A percentile compares a stretch with the other conserved stretches of the same genome.
phyloP scores from a whole-genome alignment of 495 filamentous ascomycete species.

The Penicillium cataractarum region DNA sequence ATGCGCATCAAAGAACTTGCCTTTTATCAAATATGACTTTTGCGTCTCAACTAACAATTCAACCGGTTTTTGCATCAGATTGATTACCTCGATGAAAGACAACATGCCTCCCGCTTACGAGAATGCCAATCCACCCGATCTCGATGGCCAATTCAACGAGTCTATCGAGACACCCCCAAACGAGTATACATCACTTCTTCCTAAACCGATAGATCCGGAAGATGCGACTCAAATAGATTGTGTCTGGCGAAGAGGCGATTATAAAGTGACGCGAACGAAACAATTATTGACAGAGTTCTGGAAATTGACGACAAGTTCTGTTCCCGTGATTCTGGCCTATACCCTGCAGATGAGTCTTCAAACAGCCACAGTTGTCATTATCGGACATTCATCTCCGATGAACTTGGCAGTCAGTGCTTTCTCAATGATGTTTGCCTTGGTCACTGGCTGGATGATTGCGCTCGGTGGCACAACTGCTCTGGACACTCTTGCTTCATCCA shows the following conservation, averaged over 20 bases:
- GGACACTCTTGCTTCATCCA: conserved; percentile 83
- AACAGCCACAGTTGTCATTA: conserved; percentile 81
- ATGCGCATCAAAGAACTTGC: neutral
- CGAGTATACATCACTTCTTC: conserved; percentile 54
- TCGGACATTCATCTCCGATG: conserved; percentile 79
- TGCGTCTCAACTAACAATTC: no score
- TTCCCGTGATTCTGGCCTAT: conserved; percentile 88
- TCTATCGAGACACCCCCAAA: conserved; percentile 14
- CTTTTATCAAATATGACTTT: neutral
- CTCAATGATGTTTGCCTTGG: conserved; percentile 93
- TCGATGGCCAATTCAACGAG: neutral
- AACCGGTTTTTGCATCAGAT: neutral
- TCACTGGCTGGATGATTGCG: conserved; percentile 87
- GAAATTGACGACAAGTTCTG: conserved; percentile 66
- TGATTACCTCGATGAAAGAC: neutral
- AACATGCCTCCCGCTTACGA: neutral
- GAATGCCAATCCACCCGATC: neutral
- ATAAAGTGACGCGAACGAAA: conserved; percentile 14
- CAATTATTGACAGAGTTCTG: conserved; percentile 65
- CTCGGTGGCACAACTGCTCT: conserved; percentile 91
- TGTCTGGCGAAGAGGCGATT: conserved; percentile 12
- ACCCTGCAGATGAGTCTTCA: conserved; percentile 88
- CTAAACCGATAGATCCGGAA: conserved; percentile 36
- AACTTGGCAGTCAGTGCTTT: conserved; percentile 84
- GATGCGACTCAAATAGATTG: conserved; percentile 7